Evolutionary conservation across 371 early-diverging fungal genomes (phyloP), one percentile per base, ranked within the genome.

Genomic region (Mortierella sp.): DNA sequence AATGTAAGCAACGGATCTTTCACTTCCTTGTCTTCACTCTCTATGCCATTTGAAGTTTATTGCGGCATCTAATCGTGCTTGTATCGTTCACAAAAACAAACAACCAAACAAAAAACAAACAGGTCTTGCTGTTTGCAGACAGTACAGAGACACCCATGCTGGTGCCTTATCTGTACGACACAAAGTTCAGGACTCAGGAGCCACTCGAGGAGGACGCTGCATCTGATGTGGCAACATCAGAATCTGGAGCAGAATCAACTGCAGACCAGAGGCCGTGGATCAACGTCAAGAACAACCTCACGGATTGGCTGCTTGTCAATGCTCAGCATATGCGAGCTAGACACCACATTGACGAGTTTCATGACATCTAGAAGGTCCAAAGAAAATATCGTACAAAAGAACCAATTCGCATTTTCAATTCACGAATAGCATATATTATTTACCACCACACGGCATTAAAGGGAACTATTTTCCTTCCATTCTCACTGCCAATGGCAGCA

Each of bases 271-370:
- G 80, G 52, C 84, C 85, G 3, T 83, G 86, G 75, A 82, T 83
- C 64, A 67, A 80, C 50, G 80, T 88, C 37, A 87, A 87, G 54
- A 90, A 88, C 54, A 87, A 87, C 62, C 72, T 90, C n/a, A 82
- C 78, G 28, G 89, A 90, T 27, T 90, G 86, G 71, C 65, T 90
- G 11, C 73, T 90, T 34, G 84, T 90, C 51, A 90, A 90, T 71
- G 71, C 84, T 47, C 79, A 81, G n/a, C 87, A 88, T 19, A 55
- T 78, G 56, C 83, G 90, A 34, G 82, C 84, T 17, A 78, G 88
- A 49, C 83, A 86, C 39, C 81, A 83, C 11, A 85, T 87, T 28
- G 83, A 85, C 43, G 87, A 87, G 56, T 89, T 82, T 64, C 87
- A 87, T 64, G 79, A 80, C 54, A 83, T 87, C 28, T 87, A 80